A percentile compares a stretch with the other conserved stretches of the same genome.
These are phyloP conservation scores for Berkeleyomyces rouxiae DNA, from an alignment of 2,329 filamentous ascomycete species.

Conservation along the genomic window DNA sequence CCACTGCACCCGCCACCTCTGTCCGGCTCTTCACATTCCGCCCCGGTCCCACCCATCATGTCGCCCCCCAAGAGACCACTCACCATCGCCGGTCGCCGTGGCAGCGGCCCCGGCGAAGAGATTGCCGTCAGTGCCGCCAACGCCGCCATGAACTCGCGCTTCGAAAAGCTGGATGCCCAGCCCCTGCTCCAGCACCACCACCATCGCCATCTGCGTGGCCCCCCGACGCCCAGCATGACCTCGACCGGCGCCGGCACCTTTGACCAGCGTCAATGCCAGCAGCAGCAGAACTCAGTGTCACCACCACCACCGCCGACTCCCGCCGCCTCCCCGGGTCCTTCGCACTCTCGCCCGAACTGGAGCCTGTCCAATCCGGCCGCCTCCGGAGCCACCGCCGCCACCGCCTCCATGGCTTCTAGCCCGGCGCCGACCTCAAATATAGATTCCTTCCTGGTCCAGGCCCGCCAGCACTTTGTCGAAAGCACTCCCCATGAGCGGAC, in stretches of 20 bases:
- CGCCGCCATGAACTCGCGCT: conserved; percentile 14
- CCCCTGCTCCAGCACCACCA: conserved; percentile 34
- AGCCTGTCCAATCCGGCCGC: not conserved
- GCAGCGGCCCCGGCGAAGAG: conserved; percentile 41
- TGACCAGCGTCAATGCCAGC: conserved; percentile 26
- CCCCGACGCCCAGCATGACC: conserved; percentile 50
- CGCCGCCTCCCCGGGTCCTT: conserved; percentile 47
- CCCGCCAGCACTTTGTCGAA: conserved; percentile 63
- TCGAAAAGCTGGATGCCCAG: conserved; percentile 1
- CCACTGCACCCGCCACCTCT: too few species aligned
- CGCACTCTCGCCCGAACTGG: conserved; percentile 51
- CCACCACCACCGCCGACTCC: conserved; percentile 49
- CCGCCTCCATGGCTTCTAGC: conserved; percentile 35
- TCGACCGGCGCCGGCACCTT: conserved; percentile 43
- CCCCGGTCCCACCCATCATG: conserved; percentile 19
- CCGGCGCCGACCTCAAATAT: not conserved
- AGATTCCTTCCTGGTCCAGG: conserved; percentile 53
- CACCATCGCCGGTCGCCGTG: conserved; percentile 45
- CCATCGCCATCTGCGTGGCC: conserved; percentile 35
- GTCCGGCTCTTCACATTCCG: not conserved
- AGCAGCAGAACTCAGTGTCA: conserved; percentile 28
- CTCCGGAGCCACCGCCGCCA: conserved; percentile 36
- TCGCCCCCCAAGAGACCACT: conserved; percentile 31
- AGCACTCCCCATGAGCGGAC: conserved; percentile 62
- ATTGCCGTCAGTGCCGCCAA: conserved; percentile 35